Evolutionary conservation across 2,329 filamentous ascomycete species (phyloP), one percentile per base, ranked within the genome.

Genomic region (Arthrobotrys sphaeroides): DNA sequence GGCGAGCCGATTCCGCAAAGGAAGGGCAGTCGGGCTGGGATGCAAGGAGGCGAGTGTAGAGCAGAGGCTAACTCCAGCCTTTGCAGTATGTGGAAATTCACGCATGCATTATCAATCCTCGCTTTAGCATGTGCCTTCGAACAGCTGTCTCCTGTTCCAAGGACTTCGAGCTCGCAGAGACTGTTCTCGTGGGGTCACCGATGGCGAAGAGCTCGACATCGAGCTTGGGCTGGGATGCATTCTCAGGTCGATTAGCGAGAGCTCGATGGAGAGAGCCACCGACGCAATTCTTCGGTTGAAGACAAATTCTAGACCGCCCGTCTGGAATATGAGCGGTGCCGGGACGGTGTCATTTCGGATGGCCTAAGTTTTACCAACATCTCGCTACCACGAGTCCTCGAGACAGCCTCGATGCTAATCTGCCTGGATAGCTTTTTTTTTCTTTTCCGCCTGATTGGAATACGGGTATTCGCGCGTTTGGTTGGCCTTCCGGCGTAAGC

Each of bases 1-100:
- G 20, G 9, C 53, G 5, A 51, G 31, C 66, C 66, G 66, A 26
- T 51, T 70, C 66, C 66, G 66, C 55, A 61, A 70, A 61, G 66
- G 53, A 70, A 62, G 66, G 66, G 66, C 55, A 51, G 28, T 13
- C 10, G 10, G 13, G 18, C 28, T 42, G 5, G 33, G 36, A 70
- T 31, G 66, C 66, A 70, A 70, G 66, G 66, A 70, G 66, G 38
- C 24, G 33, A 6, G 6, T 16, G 16, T 40, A 12, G 0, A 64
- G 18, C 26, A n/a, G 16, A 53, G 16, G 12, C n/a, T 7, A 38
- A 42, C 28, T 6, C 5, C 20, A 40, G 28, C 22, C 28, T 24
- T 40, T 51, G 18, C 16, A 31, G 7, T 42, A 10, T 28, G 24
- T 18, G 36, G 55, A 43, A 42, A 43, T 28, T 43, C 36, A 43